These are phyloP conservation scores for Chlorociboria aeruginascens DNA, from an alignment of 495 filamentous ascomycete genomes.

Conservation along the genomic window DNA sequence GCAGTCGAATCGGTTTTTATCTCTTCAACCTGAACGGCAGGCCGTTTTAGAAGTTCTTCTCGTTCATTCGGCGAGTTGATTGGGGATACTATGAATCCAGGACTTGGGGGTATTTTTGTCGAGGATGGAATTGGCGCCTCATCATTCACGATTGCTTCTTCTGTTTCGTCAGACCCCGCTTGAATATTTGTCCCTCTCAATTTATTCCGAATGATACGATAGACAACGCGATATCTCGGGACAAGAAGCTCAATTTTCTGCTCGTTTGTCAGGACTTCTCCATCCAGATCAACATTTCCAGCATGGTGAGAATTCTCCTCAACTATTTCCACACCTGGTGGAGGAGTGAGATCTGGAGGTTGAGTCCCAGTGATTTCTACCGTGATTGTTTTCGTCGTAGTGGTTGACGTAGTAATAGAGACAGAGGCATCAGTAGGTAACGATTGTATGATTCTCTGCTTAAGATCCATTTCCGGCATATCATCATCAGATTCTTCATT, in stretches of 20 bases:
- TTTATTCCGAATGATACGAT: conserved; percentile 28
- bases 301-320: conserved; percentile 32
- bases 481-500: conserved; percentile 26
- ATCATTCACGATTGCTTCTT: conserved; percentile 5
- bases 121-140: neutral
- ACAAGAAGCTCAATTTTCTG: conserved; percentile 6
- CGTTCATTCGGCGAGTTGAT: conserved; percentile 8
- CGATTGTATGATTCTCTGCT: conserved; percentile 30
- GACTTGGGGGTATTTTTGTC: neutral
- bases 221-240: conserved; percentile 31
- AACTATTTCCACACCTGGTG: conserved; percentile 54
- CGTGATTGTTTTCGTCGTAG: conserved; percentile 58
- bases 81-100: neutral
- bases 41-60: conserved; percentile 20
- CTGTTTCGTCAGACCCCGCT: conserved; percentile 9
- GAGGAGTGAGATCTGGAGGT: conserved; percentile 45
- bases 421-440: conserved; percentile 39
- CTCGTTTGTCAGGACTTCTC: conserved; percentile 3
- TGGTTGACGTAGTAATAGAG: conserved; percentile 51
- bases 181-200: conserved; percentile 26
- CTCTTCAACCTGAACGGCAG: too few species aligned
- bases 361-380: conserved; percentile 57
- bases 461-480: conserved; percentile 30
- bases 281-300: neutral
- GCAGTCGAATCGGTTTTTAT: too few species aligned